These are phyloP conservation scores for Hypholoma sublateritium DNA, from an alignment of 768 basidiomycete genomes.

Conservation along the genomic window DNA sequence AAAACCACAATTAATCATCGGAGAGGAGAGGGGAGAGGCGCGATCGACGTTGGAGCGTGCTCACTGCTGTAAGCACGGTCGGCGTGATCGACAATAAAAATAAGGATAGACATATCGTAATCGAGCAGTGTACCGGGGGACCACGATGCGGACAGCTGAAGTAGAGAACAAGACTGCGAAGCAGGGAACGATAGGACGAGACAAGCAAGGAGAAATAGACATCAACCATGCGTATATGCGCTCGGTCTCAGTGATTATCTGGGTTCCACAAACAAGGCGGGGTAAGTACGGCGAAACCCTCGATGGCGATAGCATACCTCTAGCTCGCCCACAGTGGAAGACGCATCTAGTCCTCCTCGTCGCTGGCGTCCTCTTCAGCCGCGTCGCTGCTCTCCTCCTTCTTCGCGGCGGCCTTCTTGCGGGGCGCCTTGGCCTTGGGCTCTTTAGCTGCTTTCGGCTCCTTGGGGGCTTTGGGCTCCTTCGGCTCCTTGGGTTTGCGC, in stretches of 20 bases:
- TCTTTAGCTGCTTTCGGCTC: constrained; percentile 20
- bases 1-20: background rate
- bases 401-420: constrained; percentile 21
- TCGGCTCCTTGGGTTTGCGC: constrained; percentile 42
- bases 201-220: too few species aligned
- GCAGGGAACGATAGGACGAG: background rate
- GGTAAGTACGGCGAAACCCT: too few species aligned
- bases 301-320: too few species aligned
- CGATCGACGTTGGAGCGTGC: background rate
- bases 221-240: too few species aligned
- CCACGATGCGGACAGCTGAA: background rate
- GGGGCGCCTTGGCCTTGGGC: constrained; percentile 18
- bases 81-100: constrained; percentile 4
- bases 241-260: too few species aligned
- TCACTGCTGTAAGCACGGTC: background rate
- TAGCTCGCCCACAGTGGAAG: too few species aligned
- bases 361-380: constrained; percentile 6
- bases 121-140: background rate
- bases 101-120: constrained; percentile 3
- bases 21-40: background rate
- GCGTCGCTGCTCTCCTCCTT: constrained; percentile 11
- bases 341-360: constrained; percentile 1
- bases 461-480: constrained; percentile 31
- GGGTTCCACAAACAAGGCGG: too few species aligned
- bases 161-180: background rate